Conservation (phyloP, 2,329 filamentous ascomycete genomes). For the Diaporthe eres region DNA sequence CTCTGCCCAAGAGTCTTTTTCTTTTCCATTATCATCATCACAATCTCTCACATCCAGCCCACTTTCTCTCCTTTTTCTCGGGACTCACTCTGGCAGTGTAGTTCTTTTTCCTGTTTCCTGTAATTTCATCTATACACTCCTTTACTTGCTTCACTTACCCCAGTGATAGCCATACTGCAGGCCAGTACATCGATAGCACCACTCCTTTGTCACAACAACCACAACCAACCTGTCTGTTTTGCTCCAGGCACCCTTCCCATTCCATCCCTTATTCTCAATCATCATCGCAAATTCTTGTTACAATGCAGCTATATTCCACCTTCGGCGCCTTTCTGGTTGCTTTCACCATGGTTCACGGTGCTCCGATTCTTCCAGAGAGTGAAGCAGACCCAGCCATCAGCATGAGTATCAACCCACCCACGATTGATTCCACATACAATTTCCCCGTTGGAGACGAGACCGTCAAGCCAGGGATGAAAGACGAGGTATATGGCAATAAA, state of each 20-base stretch:
- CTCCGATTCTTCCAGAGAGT: background rate
- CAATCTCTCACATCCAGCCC: background rate
- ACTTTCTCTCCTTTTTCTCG: background rate
- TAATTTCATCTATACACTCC: background rate
- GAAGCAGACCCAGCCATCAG: background rate
- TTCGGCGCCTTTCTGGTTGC: slow-evolving; percentile 11
- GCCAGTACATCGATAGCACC: background rate
- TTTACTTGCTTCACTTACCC: background rate
- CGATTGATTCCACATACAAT: no score
- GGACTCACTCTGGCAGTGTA: background rate
- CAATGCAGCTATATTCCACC: background rate
- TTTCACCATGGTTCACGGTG: background rate
- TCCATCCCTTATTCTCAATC: background rate
- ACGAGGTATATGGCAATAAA: no score
- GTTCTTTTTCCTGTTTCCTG: background rate
- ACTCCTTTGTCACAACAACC: background rate
- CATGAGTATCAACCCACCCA: background rate
- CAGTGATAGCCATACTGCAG: background rate
- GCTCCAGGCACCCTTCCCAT: background rate
- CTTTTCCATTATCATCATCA: background rate
- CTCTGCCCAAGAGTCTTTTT: background rate
- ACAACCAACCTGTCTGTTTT: no score
- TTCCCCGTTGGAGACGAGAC: no score
- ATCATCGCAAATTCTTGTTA: background rate
- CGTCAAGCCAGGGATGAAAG: no score